These are phyloP conservation scores for Coniochaeta prunicola DNA, from an alignment of 2,329 filamentous ascomycete species.

Conservation along the genomic window DNA sequence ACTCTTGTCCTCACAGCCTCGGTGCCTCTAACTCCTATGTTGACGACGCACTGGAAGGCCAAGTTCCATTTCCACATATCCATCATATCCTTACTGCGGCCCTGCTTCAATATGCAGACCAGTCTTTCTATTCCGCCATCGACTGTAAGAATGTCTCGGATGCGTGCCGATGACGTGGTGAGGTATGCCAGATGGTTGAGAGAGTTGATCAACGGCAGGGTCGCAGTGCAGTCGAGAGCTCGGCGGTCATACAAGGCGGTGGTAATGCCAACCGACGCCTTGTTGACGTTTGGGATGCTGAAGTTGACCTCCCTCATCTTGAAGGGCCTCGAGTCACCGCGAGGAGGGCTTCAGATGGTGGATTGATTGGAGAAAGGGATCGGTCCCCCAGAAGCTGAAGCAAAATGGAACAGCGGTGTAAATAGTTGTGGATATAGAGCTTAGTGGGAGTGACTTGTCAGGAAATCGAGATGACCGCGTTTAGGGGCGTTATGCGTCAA, in stretches of 20 bases:
- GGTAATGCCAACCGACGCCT: conserved; percentile 91
- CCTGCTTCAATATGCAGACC: conserved; percentile 96
- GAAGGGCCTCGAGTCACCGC: conserved; percentile 23
- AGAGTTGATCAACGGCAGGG: conserved; percentile 94
- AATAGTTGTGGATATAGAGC: conserved; percentile 4
- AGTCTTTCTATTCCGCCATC: conserved; percentile 96
- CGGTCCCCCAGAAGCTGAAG: conserved; percentile 6
- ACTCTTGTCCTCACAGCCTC: conserved; percentile 91
- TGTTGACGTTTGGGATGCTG: conserved; percentile 98
- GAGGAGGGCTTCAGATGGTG: conserved; percentile 17
- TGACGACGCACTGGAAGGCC: conserved; percentile 97
- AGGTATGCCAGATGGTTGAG: conserved; percentile 98
- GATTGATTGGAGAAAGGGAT: conserved; percentile 4
- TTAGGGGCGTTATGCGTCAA: neutral
- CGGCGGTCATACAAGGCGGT: conserved; percentile 96
- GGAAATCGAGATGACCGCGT: neutral
- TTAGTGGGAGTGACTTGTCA: neutral
- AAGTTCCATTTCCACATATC: conserved; percentile 99
- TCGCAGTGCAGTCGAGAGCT: conserved; percentile 96
- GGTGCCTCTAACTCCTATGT: conserved; percentile 93
- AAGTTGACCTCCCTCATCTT: conserved; percentile 99
- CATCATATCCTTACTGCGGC: conserved; percentile 96
- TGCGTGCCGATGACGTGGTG: conserved; percentile 93
- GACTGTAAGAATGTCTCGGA: conserved; percentile 94
- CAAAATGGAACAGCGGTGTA: conserved; percentile 1